phyloP scores from a whole-genome alignment of 2,329 filamentous ascomycete genomes.

The Phaeomoniella chlamydospora region DNA sequence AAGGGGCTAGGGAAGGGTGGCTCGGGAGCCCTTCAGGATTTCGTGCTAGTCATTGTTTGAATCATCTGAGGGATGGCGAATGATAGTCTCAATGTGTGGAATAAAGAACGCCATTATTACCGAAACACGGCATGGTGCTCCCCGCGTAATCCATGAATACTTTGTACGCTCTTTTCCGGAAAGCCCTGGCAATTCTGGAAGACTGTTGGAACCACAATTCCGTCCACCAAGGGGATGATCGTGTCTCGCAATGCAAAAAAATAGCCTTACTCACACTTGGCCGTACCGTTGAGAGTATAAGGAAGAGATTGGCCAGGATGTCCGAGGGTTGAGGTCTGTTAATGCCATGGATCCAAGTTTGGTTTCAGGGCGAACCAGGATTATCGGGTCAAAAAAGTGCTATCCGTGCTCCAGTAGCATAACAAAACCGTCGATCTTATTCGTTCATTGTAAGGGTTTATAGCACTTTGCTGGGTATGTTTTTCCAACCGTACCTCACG shows the following conservation, averaged over 20 bases:
- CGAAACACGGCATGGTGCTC: neutral
- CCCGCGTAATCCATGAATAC: neutral
- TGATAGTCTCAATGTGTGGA: neutral
- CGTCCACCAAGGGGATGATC: neutral
- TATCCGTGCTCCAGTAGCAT: neutral
- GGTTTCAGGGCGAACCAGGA: neutral
- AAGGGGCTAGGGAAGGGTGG: neutral
- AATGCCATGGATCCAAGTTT: neutral
- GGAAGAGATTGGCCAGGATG: neutral
- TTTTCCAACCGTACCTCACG: no score
- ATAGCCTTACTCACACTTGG: neutral
- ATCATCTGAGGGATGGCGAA: neutral
- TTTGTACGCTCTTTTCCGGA: neutral
- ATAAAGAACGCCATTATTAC: neutral
- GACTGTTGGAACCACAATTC: neutral
- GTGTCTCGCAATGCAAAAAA: neutral
- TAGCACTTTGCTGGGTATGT: no score
- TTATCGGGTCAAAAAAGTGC: neutral
- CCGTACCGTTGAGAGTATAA: neutral
- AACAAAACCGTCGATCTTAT: neutral
- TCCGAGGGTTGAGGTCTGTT: neutral
- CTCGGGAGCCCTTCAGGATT: neutral
- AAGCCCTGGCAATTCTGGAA: neutral
- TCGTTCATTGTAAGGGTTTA: no score
- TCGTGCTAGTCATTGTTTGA: neutral